phyloP scores from a whole-genome alignment of 768 basidiomycete genomes.

The Russula emetica region DNA sequence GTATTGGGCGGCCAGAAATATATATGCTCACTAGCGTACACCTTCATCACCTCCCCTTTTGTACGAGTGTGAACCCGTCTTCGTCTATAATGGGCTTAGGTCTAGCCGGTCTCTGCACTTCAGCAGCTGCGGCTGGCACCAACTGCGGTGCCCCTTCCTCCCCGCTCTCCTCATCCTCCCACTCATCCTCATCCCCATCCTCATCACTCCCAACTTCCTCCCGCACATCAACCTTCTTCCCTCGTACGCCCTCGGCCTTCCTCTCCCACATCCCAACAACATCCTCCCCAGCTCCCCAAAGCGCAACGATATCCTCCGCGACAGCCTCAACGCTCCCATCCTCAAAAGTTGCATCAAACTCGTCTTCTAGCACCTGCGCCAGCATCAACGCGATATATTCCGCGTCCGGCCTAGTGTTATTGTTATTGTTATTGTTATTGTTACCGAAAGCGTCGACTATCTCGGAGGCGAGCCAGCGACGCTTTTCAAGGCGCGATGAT shows the following conservation, averaged over 20 bases:
- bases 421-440: not conserved
- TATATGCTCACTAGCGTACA: conserved; percentile 8
- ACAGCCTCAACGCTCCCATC: conserved; percentile 78
- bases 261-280: conserved; percentile 60
- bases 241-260: conserved; percentile 52
- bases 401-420: conserved; percentile 48
- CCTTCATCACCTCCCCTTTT: conserved; percentile 39
- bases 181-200: conserved; percentile 47
- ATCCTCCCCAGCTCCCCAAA: conserved; percentile 59
- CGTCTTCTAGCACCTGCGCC: conserved; percentile 79
- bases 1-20: conserved; percentile 11
- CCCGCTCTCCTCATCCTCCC: conserved; percentile 33
- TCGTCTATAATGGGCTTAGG: conserved; percentile 78
- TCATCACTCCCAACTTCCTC: conserved; percentile 41
- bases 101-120: conserved; percentile 31
- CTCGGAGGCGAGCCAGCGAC: conserved; percentile 77
- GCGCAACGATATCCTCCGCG: conserved; percentile 61
- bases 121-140: conserved; percentile 36
- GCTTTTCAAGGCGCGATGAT: conserved; percentile 54
- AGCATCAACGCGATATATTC: conserved; percentile 79
- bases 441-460: conserved; percentile 74
- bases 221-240: conserved; percentile 48
- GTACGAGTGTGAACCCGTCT: conserved; percentile 87
- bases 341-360: conserved; percentile 80
- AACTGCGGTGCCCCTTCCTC: conserved; percentile 54